phyloP scores from a whole-genome alignment of 75 land plant genomes.

The Gnetum montanum region DNA sequence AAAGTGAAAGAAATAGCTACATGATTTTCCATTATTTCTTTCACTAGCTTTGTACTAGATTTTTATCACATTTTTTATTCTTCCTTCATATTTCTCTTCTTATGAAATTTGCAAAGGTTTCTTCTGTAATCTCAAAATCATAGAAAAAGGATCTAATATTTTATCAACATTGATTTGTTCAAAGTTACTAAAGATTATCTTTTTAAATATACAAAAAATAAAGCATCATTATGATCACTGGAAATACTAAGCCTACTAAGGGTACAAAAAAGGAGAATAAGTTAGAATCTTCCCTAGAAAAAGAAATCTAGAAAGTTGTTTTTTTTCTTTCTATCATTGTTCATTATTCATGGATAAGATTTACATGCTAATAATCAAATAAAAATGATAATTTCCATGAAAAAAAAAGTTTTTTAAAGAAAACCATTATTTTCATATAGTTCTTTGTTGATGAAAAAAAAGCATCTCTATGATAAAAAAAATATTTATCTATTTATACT shows the following conservation, averaged over 20 bases:
- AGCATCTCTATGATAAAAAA: too few relatives aligned
- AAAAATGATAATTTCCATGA: too few relatives aligned
- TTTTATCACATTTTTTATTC: too few relatives aligned
- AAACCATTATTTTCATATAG: too few relatives aligned
- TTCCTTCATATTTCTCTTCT: background rate
- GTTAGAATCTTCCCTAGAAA: constrained; percentile 5
- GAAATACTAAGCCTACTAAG: constrained; percentile 15
- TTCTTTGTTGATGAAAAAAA: too few relatives aligned
- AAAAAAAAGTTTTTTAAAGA: too few relatives aligned
- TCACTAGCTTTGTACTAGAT: background rate
- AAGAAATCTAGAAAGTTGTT: background rate
- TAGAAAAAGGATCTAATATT: background rate
- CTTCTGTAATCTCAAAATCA: background rate
- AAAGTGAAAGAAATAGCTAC: background rate
- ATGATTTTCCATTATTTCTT: background rate
- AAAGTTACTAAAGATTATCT: constrained; percentile 4
- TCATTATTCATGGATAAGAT: too few relatives aligned
- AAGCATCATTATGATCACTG: constrained; percentile 7
- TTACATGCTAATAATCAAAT: too few relatives aligned
- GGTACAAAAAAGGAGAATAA: constrained; percentile 14
- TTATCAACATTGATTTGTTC: background rate
- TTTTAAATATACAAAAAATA: constrained; percentile 5
- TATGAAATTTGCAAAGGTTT: background rate
- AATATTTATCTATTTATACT: too few relatives aligned
- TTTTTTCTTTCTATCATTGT: background rate